Conservation (phyloP, 805 yeast species). For the Naumovozyma dairenensis region DNA sequence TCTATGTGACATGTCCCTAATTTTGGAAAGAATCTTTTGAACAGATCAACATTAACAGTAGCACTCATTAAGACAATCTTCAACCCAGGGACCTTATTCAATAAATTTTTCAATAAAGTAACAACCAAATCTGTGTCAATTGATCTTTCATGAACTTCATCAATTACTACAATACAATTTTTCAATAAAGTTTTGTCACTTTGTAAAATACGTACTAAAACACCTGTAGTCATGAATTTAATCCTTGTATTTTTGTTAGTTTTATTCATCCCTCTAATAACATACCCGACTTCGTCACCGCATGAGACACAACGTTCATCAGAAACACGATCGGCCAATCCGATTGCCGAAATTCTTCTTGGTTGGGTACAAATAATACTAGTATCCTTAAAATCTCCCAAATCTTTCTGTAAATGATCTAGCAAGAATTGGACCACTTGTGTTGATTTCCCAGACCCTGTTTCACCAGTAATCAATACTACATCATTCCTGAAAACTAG, state of each 20-base stretch:
- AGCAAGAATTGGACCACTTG: slow-evolving; percentile 85
- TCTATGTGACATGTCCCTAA: slow-evolving; percentile 70
- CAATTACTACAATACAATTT: slow-evolving; percentile 62
- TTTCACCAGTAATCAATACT: slow-evolving; percentile 84
- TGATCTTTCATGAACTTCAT: slow-evolving; percentile 96
- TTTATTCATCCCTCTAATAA: slow-evolving; percentile 82
- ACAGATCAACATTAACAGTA: slow-evolving; percentile 66
- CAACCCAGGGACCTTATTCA: slow-evolving; percentile 38
- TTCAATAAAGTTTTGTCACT: slow-evolving; percentile 35
- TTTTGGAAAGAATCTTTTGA: slow-evolving; percentile 52
- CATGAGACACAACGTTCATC: slow-evolving; percentile 51
- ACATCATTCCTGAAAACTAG: slow-evolving; percentile 52
- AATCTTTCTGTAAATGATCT: slow-evolving; percentile 46
- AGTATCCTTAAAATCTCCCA: slow-evolving; percentile 37
- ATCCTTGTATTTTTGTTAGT: slow-evolving; percentile 53
- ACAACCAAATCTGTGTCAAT: slow-evolving; percentile 81
- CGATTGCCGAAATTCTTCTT: slow-evolving; percentile 89
- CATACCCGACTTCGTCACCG: slow-evolving; percentile 71
- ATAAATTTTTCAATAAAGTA: slow-evolving; percentile 59
- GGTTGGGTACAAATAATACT: slow-evolving; percentile 88
- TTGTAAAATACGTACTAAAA: slow-evolving; percentile 76
- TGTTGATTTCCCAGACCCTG: slow-evolving; percentile 96
- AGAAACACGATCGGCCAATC: slow-evolving; percentile 85
- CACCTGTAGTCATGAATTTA: slow-evolving; percentile 90
- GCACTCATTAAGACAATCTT: slow-evolving; percentile 87